Percentiles rank a stretch among this genome's conserved stretches.
Evolutionary conservation across 768 basidiomycete genomes (phyloP).

Genomic region (Clitopilus hobsonii): DNA sequence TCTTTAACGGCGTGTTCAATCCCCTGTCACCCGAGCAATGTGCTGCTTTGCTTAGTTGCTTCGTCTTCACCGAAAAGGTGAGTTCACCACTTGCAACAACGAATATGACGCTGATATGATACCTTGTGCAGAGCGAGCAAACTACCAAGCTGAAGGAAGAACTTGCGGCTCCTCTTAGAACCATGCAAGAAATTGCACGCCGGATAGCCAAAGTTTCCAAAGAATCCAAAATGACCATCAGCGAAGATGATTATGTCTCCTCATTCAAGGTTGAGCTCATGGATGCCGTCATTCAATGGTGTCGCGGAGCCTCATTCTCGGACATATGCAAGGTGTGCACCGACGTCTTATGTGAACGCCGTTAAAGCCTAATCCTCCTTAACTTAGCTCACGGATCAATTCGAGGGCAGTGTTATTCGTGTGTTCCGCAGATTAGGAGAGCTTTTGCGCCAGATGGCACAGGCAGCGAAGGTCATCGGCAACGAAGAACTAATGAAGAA

Average conservation of each 20-base stretch:
- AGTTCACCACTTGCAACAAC: background rate
- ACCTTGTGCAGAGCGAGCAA: constrained; percentile 67
- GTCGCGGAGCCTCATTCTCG: constrained; percentile 92
- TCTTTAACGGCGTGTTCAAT: constrained; percentile 97
- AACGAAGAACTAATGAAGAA: constrained; percentile 91
- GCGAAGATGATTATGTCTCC: constrained; percentile 92
- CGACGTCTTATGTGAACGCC: background rate
- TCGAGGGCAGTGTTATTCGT: constrained; percentile 94
- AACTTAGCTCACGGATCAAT: constrained; percentile 86
- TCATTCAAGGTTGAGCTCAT: constrained; percentile 99
- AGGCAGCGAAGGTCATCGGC: constrained; percentile 94
- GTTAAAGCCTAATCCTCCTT: background rate
- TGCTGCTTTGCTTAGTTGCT: constrained; percentile 92
- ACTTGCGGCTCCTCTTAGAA: constrained; percentile 83
- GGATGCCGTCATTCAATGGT: constrained; percentile 98
- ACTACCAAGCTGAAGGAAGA: constrained; percentile 87
- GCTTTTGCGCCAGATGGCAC: constrained; percentile 92
- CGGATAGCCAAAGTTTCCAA: constrained; percentile 96
- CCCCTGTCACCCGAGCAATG: constrained; percentile 85
- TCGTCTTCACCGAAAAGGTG: constrained; percentile 97
- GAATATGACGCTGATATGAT: background rate
- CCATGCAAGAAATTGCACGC: constrained; percentile 93
- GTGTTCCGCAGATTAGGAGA: constrained; percentile 94
- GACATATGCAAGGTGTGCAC: constrained; percentile 88
- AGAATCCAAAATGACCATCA: constrained; percentile 84